Conservation (phyloP, 176 grass and related monocot species). For the Saccharum spontaneum region DNA sequence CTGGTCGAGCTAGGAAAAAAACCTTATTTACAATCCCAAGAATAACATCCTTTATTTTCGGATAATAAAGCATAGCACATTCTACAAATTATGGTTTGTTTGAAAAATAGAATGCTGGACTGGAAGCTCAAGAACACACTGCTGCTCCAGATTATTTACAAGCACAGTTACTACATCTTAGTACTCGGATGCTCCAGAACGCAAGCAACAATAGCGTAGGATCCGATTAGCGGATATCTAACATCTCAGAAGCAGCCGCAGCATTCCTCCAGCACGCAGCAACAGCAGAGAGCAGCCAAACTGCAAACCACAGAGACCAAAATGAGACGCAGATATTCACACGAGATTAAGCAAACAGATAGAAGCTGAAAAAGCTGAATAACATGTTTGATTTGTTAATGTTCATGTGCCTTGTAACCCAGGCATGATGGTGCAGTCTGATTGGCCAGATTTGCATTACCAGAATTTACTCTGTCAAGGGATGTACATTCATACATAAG, state of each 20-base stretch:
- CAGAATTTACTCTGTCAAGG: not conserved
- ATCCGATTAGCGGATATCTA: not conserved
- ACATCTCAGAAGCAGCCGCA: slow-evolving; percentile 17
- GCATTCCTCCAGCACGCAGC: slow-evolving; percentile 48
- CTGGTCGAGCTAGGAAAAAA: not conserved
- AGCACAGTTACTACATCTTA: not conserved
- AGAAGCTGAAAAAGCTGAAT: not conserved
- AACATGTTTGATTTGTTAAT: not conserved
- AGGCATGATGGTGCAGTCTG: not conserved
- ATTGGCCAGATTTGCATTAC: not conserved
- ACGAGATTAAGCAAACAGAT: not conserved
- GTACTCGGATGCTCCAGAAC: not conserved
- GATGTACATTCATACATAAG: not conserved
- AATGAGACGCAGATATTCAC: not conserved
- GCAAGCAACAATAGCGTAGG: not conserved
- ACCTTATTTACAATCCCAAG: not conserved
- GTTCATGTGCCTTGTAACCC: too few species aligned
- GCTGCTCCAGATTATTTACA: not conserved
- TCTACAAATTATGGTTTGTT: not conserved
- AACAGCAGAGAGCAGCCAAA: slow-evolving; percentile 38
- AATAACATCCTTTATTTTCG: not conserved
- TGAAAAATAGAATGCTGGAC: not conserved
- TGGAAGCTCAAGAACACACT: not conserved
- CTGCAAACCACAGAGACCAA: not conserved
- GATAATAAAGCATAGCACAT: not conserved